Conservation (phyloP, 768 basidiomycete genomes). For the Strobilomyces echinocephalus region DNA sequence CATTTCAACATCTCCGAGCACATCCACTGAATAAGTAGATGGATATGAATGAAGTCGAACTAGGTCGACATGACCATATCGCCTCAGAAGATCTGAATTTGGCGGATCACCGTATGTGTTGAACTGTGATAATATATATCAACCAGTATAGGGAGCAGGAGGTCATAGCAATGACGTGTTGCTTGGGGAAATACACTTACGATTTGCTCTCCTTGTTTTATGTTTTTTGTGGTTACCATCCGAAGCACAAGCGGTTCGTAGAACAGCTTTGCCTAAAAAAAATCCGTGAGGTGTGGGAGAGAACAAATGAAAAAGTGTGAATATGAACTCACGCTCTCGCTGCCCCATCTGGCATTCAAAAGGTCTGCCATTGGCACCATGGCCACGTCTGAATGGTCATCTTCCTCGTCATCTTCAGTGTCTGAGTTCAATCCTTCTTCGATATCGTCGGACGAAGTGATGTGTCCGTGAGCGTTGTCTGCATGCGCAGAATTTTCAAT, state of each 20-base stretch:
- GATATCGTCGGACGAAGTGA: constrained; percentile 5
- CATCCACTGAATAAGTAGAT: not conserved
- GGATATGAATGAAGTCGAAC: constrained; percentile 46
- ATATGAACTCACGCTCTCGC: constrained; percentile 65
- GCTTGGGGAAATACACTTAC: constrained; percentile 39
- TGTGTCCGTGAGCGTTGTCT: constrained; percentile 16
- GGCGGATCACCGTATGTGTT: constrained; percentile 95
- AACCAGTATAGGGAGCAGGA: not conserved
- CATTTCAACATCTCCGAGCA: constrained; percentile 11
- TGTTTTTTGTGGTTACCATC: constrained; percentile 77
- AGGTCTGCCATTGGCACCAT: constrained; percentile 98
- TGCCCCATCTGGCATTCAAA: constrained; percentile 82
- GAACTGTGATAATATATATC: constrained; percentile 46
- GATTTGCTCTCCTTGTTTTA: constrained; percentile 81
- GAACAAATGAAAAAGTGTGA: not conserved
- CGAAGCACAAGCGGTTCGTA: constrained; percentile 65
- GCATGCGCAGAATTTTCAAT: constrained; percentile 30
- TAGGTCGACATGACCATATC: constrained; percentile 89
- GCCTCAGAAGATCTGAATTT: constrained; percentile 88
- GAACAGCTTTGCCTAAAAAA: constrained; percentile 72
- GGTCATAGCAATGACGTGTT: not conserved
- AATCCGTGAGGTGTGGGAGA: not conserved
- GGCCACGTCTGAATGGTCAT: constrained; percentile 60
- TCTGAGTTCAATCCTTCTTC: constrained; percentile 38
- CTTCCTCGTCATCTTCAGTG: constrained; percentile 41